A percentile compares a stretch with the other conserved stretches of the same genome.
Conservation (phyloP, 495 filamentous ascomycete species). For the Penicillium verhagenii region DNA sequence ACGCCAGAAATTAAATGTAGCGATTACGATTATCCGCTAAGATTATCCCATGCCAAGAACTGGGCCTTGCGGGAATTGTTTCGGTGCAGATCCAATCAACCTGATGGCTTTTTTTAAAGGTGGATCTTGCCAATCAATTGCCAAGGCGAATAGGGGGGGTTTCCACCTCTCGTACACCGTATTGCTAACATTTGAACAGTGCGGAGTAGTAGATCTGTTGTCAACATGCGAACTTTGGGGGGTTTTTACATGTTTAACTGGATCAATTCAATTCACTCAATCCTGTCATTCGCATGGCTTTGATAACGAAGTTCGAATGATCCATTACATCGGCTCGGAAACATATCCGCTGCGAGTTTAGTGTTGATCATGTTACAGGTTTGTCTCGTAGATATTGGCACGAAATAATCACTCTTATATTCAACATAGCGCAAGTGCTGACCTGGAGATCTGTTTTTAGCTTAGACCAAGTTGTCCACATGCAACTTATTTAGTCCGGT, state of each 20-base stretch:
- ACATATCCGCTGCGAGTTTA: background rate
- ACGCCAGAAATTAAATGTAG: background rate
- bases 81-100: background rate
- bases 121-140: background rate
- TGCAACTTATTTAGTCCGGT: too few relatives aligned
- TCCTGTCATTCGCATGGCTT: background rate
- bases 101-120: too few relatives aligned
- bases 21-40: background rate
- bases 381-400: background rate
- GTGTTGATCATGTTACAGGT: background rate
- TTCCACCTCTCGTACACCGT: too few relatives aligned
- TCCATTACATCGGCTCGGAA: too few relatives aligned
- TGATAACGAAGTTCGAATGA: too few relatives aligned
- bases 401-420: conserved; percentile 63
- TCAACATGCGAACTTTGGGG: too few relatives aligned
- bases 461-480: too few relatives aligned
- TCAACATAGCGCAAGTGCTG: too few relatives aligned
- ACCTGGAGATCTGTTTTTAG: too few relatives aligned
- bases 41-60: background rate
- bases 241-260: background rate
- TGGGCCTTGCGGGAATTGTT: conserved; percentile 1
- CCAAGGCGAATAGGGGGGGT: background rate
- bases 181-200: too few relatives aligned
- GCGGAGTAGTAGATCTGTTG: background rate
- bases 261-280: background rate